Evolutionary conservation across 345 rosid genomes (phyloP), one percentile per base, ranked within the genome.

Genomic region (Salix koriyanagi): DNA sequence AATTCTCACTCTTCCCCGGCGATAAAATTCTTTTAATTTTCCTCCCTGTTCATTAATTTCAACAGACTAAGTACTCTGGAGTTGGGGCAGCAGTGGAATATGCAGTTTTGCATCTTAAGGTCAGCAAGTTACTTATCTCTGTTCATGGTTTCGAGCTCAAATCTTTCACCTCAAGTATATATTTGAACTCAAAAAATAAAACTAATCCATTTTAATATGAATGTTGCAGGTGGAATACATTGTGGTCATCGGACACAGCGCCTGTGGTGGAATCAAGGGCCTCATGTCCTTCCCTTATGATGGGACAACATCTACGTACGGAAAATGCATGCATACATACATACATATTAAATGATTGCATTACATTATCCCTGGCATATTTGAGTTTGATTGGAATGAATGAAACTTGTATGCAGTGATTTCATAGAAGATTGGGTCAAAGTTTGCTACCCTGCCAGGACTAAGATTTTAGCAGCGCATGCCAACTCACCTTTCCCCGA

Each of bases 351-450:
- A 34, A 4, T 34, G 36, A 34, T 34, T 34, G 36, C 36, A 34
- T 34, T 34, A 34, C 36, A 34, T 34, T 34, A 34, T 34, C 36
- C 36, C 36, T 34, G 42, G 5, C 11, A 39, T 39, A 39, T 39
- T 39, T 26, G 48, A 46, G 66, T 65, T 56, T 50, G 6, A 61
- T 23, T 72, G 23, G 9, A 56, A 14, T 52, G 72, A 56, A 71
- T 74, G 79, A 25, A n/a, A 68, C 62, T 2, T 73, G 12, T 34
- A 18, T 80, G 82, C 90, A 95, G 99, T 71, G 97, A 95, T 71
- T 95, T 95, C 88, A 95, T 95, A 12, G 98, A 95, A 85, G 98
- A 95, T 34, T 95, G 99, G 99, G 99, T 93, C 36, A 90, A 90
- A 77, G 80, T 91, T 68, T 77, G 92, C 61, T 37, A 90, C 56